A percentile compares a stretch with the other conserved stretches of the same genome.
Conservation (phyloP, 2,329 filamentous ascomycete species). For the Pestalotiopsis sp. region DNA sequence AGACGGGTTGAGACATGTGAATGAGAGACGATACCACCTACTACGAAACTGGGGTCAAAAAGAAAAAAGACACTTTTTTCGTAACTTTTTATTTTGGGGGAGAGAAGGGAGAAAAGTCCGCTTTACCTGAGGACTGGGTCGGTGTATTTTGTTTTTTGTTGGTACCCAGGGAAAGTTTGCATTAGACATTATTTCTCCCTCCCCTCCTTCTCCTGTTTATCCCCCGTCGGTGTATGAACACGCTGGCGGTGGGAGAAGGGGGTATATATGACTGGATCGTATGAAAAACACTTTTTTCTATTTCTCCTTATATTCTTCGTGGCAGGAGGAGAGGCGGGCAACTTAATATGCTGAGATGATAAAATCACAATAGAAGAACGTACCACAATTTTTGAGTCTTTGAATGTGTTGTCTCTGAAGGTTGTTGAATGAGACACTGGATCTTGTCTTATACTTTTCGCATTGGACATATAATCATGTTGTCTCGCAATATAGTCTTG, state of each 20-base stretch:
- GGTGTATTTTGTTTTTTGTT: too few species aligned
- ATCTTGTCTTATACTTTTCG: too few species aligned
- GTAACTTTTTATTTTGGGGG: not conserved
- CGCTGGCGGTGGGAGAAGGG: not conserved
- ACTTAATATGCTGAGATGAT: slow-evolving; percentile 37
- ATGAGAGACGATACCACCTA: slow-evolving; percentile 4
- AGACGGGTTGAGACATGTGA: not conserved
- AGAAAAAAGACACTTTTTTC: not conserved
- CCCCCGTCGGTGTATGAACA: not conserved
- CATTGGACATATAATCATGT: too few species aligned
- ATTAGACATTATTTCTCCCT: not conserved
- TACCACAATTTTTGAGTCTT: not conserved
- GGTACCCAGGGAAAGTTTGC: not conserved
- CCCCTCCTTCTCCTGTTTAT: not conserved
- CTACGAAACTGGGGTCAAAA: not conserved
- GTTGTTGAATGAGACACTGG: too few species aligned
- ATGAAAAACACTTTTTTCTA: slow-evolving; percentile 20
- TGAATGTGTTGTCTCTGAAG: not conserved
- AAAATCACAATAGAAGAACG: slow-evolving; percentile 25
- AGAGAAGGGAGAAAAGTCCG: not conserved
- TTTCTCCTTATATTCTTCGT: not conserved
- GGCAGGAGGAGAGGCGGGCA: slow-evolving; percentile 30
- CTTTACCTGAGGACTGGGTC: too few species aligned
- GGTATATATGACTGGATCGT: slow-evolving; percentile 49
- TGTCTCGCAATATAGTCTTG: too few species aligned